These are phyloP conservation scores for Acidiella bohemica DNA, from an alignment of 495 filamentous ascomycete species.

Conservation along the genomic window DNA sequence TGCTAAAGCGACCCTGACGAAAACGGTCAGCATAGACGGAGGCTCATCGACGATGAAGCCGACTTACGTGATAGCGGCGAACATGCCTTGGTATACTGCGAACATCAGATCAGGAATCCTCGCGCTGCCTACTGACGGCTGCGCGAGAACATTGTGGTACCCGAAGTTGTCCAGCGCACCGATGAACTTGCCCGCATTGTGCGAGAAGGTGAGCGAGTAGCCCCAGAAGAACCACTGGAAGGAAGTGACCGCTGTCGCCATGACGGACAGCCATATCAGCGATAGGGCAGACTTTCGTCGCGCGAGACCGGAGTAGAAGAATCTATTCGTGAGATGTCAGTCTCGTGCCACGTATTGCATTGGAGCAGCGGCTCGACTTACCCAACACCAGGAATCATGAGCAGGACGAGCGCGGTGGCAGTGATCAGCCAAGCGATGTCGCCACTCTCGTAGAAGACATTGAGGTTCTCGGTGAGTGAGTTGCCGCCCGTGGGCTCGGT, in stretches of 20 bases:
- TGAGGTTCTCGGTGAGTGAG: constrained; percentile 59
- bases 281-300: constrained; percentile 89
- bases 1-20: constrained; percentile 62
- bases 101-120: constrained; percentile 83
- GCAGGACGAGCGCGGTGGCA: constrained; percentile 74
- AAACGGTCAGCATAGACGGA: constrained; percentile 30
- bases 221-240: constrained; percentile 99
- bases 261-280: constrained; percentile 91
- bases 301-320: constrained; percentile 98
- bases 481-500: constrained; percentile 55
- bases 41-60: constrained; percentile 31
- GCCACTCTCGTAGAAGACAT: constrained; percentile 52
- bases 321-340: constrained; percentile 31
- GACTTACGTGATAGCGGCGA: constrained; percentile 81
- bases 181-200: constrained; percentile 68
- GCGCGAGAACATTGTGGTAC: constrained; percentile 64
- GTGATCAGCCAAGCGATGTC: constrained; percentile 89
- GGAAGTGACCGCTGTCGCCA: constrained; percentile 77
- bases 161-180: constrained; percentile 80
- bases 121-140: constrained; percentile 66
- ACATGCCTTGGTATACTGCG: constrained; percentile 96
- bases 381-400: constrained; percentile 97
- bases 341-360: not conserved
- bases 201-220: constrained; percentile 85
- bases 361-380: constrained; percentile 24